Conservation (phyloP, 805 yeast species). For the Huiozyma sinensis region DNA sequence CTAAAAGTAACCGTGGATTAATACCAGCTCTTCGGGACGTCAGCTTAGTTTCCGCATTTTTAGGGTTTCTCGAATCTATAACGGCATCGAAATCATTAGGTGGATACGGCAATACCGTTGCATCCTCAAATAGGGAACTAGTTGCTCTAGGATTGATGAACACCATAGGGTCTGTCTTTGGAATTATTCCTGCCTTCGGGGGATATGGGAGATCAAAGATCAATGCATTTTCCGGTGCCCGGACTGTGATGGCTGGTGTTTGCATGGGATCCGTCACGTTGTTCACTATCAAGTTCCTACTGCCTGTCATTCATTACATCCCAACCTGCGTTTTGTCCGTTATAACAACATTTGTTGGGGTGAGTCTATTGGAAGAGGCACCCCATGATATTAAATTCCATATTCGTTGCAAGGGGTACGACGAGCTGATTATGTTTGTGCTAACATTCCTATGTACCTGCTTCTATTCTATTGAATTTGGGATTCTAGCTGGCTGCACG, state of each 20-base stretch:
- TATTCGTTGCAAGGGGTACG: conserved; percentile 59
- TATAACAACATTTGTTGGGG: conserved; percentile 68
- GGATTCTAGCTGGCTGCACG: conserved; percentile 77
- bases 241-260: conserved; percentile 73
- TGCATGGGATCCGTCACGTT: conserved; percentile 72
- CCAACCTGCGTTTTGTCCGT: conserved; percentile 77
- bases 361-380: conserved; percentile 69
- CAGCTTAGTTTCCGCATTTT: conserved; percentile 65
- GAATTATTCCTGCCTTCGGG: conserved; percentile 85
- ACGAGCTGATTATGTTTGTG: conserved; percentile 59
- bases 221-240: conserved; percentile 80
- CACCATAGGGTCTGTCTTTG: conserved; percentile 43
- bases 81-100: conserved; percentile 87
- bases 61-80: conserved; percentile 89
- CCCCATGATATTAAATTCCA: conserved; percentile 73
- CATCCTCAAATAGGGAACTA: conserved; percentile 74
- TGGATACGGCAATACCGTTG: conserved; percentile 53
- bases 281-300: conserved; percentile 47
- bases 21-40: conserved; percentile 52
- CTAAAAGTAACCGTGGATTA: conserved; percentile 33
- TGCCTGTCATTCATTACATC: conserved; percentile 55
- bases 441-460: conserved; percentile 57
- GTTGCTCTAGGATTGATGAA: conserved; percentile 82
- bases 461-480: conserved; percentile 74
- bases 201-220: conserved; percentile 92